These are phyloP conservation scores for Botrytis elliptica DNA, from an alignment of 2,329 filamentous ascomycete species.

Conservation along the genomic window DNA sequence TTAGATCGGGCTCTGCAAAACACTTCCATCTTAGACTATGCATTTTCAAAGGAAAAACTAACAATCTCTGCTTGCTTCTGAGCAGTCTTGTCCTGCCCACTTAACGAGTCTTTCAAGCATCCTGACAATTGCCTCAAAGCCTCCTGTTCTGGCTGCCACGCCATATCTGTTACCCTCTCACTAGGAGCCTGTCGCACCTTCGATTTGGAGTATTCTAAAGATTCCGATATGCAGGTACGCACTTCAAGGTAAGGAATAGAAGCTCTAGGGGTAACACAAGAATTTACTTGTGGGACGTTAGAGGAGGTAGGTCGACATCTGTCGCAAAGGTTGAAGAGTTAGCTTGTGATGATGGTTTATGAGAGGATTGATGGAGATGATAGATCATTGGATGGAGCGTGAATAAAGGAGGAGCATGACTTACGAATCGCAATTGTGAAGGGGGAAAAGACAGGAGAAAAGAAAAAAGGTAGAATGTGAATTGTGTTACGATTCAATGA, in stretches of 20 bases:
- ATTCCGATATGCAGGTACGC: conserved; percentile 37
- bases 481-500: conserved; percentile 15
- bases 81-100: conserved; percentile 72
- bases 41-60: conserved; percentile 42
- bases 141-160: conserved; percentile 88
- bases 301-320: conserved; percentile 35
- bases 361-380: background rate
- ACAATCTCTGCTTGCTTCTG: conserved; percentile 91
- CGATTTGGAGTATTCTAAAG: conserved; percentile 28
- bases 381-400: background rate
- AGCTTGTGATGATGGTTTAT: conserved; percentile 21
- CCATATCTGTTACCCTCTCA: conserved; percentile 55
- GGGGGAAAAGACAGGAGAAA: background rate
- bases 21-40: background rate
- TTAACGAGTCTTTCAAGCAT: conserved; percentile 89
- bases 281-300: conserved; percentile 38
- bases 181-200: conserved; percentile 26
- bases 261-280: conserved; percentile 36
- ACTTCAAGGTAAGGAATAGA: conserved; percentile 26
- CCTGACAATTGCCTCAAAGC: conserved; percentile 84
- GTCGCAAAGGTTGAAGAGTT: conserved; percentile 24
- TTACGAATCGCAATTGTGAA: conserved; percentile 17
- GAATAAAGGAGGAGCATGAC: background rate
- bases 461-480: conserved; percentile 8
- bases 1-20: conserved; percentile 15